Conservation (phyloP, 352 stramenopile genomes). For the Globisporangium polare region DNA sequence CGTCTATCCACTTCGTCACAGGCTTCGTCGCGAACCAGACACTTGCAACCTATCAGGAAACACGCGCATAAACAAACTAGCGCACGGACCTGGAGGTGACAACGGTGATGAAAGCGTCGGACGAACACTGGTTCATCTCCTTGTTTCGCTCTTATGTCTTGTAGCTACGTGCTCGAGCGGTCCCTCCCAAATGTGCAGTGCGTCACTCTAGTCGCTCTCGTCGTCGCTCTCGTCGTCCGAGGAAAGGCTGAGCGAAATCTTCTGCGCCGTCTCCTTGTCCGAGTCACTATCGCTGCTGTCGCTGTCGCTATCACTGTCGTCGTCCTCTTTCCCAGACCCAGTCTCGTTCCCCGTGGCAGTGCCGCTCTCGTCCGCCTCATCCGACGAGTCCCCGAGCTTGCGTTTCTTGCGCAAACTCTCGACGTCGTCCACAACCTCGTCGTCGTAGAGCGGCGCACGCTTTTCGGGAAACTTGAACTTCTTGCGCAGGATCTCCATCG, state of each 20-base stretch:
- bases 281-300: constrained; percentile 58
- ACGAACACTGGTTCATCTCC: neutral
- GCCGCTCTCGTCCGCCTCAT: constrained; percentile 20
- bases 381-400: constrained; percentile 36
- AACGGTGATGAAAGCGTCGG: neutral
- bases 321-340: constrained; percentile 21
- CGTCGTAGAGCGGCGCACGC: constrained; percentile 58
- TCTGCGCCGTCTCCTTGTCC: constrained; percentile 47
- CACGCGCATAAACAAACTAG: neutral
- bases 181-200: neutral
- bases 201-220: constrained; percentile 25
- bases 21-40: neutral
- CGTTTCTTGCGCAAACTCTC: constrained; percentile 64
- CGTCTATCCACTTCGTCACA: neutral
- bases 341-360: constrained; percentile 32
- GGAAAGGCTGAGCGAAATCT: constrained; percentile 72
- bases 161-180: neutral
- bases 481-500: constrained; percentile 74
- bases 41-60: neutral
- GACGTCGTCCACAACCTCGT: constrained; percentile 72
- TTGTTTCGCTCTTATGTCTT: constrained; percentile 3
- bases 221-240: constrained; percentile 53
- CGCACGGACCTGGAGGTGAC: neutral
- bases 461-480: constrained; percentile 80
- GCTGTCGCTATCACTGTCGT: constrained; percentile 43